phyloP scores from a whole-genome alignment of 2,329 filamentous ascomycete genomes.

The Beauveria pseudobassiana region DNA sequence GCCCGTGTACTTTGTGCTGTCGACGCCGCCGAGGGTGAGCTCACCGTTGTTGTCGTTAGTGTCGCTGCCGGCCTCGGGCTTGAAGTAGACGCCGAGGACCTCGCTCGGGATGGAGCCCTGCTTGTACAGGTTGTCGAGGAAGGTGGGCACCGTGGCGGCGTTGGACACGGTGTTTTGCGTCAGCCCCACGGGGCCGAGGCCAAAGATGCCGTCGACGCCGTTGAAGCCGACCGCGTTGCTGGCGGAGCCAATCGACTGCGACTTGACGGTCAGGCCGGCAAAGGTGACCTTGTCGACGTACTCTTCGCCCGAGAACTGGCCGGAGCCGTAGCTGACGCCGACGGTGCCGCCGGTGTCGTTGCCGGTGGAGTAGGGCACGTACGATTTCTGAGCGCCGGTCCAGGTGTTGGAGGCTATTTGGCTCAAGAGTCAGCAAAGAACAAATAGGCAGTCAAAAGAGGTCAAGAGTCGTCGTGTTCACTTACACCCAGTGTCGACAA shows the following conservation, averaged over 20 bases:
- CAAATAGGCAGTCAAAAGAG: too few relatives aligned
- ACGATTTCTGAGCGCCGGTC: conserved; percentile 7
- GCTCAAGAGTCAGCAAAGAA: neutral
- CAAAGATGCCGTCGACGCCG: conserved; percentile 11
- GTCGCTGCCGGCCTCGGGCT: conserved; percentile 19
- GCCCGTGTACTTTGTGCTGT: conserved; percentile 17
- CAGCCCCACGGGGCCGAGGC: conserved; percentile 20
- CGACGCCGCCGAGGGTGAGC: conserved; percentile 18
- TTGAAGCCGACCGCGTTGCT: conserved; percentile 1
- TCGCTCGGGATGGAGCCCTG: conserved; percentile 21
- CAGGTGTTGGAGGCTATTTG: conserved; percentile 19
- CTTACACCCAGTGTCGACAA: conserved; percentile 24
- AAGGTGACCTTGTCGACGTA: conserved; percentile 24
- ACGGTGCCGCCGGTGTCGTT: conserved; percentile 17
- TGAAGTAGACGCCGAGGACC: conserved; percentile 23
- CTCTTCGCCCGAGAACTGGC: conserved; percentile 20
- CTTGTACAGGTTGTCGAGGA: conserved; percentile 21
- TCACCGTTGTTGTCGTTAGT: conserved; percentile 18
- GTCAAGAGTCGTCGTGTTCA: neutral
- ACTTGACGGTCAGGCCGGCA: conserved; percentile 19
- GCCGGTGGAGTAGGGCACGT: conserved; percentile 4
- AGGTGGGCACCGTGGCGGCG: conserved; percentile 20
- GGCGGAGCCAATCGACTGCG: conserved; percentile 10
- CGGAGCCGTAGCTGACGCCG: conserved; percentile 20
- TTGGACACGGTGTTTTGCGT: conserved; percentile 20